Evolutionary conservation across 2,329 filamentous ascomycete genomes (phyloP).

Genomic region (Fusarium concolor): DNA sequence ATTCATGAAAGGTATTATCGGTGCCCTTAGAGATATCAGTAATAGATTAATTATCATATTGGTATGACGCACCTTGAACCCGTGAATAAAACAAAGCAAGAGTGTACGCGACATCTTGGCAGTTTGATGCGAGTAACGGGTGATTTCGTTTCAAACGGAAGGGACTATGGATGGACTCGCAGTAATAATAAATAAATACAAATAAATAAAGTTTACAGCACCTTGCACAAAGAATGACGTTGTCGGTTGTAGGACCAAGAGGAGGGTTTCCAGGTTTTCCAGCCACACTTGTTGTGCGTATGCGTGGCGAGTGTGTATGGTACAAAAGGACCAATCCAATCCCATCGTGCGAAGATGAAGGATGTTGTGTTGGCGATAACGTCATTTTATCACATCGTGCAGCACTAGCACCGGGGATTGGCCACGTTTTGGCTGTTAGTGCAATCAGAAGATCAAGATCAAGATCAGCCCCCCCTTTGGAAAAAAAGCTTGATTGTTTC

Average conservation of each 20-base stretch:
- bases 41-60: rapidly evolving
- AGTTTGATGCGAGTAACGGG: not conserved
- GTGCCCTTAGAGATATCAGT: slow-evolving; percentile 61
- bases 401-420: slow-evolving; percentile 30
- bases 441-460: slow-evolving; percentile 6
- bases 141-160: not conserved
- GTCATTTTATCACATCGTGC: slow-evolving; percentile 33
- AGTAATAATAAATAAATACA: slow-evolving; percentile 15
- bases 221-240: slow-evolving; percentile 36
- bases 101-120: slow-evolving; percentile 64
- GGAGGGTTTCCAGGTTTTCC: slow-evolving; percentile 41
- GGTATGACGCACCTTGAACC: slow-evolving; percentile 66
- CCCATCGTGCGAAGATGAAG: not conserved
- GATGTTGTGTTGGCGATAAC: slow-evolving; percentile 23
- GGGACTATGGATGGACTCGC: not conserved
- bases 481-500: slow-evolving; percentile 25
- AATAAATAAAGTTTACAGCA: slow-evolving; percentile 17
- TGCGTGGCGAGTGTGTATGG: slow-evolving; percentile 37
- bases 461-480: not conserved
- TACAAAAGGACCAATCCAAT: slow-evolving; percentile 24
- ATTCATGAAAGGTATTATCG: slow-evolving; percentile 76
- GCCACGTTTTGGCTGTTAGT: slow-evolving; percentile 23
- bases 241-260: slow-evolving; percentile 12
- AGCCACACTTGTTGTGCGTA: slow-evolving; percentile 33
- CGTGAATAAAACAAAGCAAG: slow-evolving; percentile 79